Evolutionary conservation across 768 basidiomycete species (phyloP).

Genomic region (Tremella mesenterica): DNA sequence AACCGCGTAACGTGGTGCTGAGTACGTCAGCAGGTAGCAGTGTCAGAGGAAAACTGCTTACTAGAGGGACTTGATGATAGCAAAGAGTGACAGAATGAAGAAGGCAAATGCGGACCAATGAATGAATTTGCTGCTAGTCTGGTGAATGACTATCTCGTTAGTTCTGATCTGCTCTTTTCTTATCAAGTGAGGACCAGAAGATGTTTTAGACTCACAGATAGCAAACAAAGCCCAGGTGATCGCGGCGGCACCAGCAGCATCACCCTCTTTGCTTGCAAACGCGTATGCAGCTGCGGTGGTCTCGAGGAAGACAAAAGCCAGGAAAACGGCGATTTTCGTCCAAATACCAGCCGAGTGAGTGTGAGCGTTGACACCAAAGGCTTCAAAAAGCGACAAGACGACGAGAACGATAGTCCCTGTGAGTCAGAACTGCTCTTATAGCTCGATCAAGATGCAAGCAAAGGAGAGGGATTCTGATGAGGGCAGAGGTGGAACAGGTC

Average conservation of each 20-base stretch:
- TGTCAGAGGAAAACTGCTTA: slow-evolving; percentile 7
- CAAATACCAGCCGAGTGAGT: slow-evolving; percentile 64
- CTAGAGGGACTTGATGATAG: slow-evolving; percentile 68
- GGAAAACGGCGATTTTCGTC: slow-evolving; percentile 93
- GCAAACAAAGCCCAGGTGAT: slow-evolving; percentile 91
- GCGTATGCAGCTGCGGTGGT: slow-evolving; percentile 88
- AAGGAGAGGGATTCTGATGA: too few species aligned
- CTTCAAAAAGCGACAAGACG: slow-evolving; percentile 43
- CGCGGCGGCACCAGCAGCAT: slow-evolving; percentile 81
- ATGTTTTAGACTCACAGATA: slow-evolving; percentile 62
- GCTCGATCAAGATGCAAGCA: too few species aligned
- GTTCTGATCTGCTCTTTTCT: too few species aligned
- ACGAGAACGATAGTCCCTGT: slow-evolving; percentile 45
- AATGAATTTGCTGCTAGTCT: slow-evolving; percentile 63
- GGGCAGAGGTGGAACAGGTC: slow-evolving; percentile 39
- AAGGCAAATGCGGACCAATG: slow-evolving; percentile 84
- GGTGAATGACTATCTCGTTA: slow-evolving; percentile 31
- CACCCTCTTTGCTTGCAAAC: slow-evolving; percentile 80
- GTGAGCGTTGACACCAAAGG: slow-evolving; percentile 61
- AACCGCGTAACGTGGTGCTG: slow-evolving; percentile 44
- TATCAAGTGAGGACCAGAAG: too few species aligned
- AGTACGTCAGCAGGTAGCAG: slow-evolving; percentile 40
- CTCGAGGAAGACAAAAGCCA: slow-evolving; percentile 89
- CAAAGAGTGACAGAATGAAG: slow-evolving; percentile 72
- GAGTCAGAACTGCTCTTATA: slow-evolving; percentile 1